Percentiles rank a stretch among this genome's conserved stretches.
These are phyloP conservation scores for Tardiomyces depauwii DNA, from an alignment of 1,139 yeast species.

Conservation along the genomic window DNA sequence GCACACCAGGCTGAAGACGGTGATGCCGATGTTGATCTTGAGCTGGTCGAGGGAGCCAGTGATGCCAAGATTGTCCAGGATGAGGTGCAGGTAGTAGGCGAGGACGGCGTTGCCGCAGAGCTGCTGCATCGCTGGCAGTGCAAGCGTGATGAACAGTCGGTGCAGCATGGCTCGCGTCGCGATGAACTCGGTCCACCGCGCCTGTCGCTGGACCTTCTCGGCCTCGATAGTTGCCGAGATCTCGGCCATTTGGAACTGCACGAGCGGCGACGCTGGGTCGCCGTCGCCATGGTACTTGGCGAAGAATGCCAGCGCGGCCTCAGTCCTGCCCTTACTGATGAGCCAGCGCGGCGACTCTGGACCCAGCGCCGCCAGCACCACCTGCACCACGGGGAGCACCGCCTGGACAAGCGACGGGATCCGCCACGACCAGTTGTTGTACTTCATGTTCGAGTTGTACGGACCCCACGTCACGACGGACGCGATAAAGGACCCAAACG, in stretches of 20 bases:
- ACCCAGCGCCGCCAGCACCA: constrained; percentile 37
- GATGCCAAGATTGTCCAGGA: constrained; percentile 32
- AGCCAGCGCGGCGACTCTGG: constrained; percentile 71
- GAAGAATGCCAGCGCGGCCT: constrained; percentile 41
- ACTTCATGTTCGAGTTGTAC: neutral
- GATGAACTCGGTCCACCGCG: constrained; percentile 25
- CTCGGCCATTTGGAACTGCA: constrained; percentile 25
- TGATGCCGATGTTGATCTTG: constrained; percentile 28
- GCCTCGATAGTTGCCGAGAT: constrained; percentile 45
- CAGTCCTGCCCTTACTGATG: constrained; percentile 48
- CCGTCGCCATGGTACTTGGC: constrained; percentile 44
- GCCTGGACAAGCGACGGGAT: constrained; percentile 28
- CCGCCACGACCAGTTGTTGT: neutral
- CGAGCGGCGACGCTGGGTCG: constrained; percentile 19
- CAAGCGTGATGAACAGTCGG: constrained; percentile 27
- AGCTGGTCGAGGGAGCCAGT: constrained; percentile 29
- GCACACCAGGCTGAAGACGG: constrained; percentile 12
- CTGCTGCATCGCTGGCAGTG: constrained; percentile 29
- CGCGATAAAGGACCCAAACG: constrained; percentile 34
- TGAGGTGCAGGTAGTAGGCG: constrained; percentile 32
- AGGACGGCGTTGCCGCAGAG: constrained; percentile 28
- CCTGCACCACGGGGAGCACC: constrained; percentile 40
- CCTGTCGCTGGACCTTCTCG: constrained; percentile 39
- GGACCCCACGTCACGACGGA: constrained; percentile 41
- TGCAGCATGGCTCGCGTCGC: constrained; percentile 27